These are phyloP conservation scores for Boechera divaricarpa DNA, from an alignment of 345 rosid species.

Conservation along the genomic window DNA sequence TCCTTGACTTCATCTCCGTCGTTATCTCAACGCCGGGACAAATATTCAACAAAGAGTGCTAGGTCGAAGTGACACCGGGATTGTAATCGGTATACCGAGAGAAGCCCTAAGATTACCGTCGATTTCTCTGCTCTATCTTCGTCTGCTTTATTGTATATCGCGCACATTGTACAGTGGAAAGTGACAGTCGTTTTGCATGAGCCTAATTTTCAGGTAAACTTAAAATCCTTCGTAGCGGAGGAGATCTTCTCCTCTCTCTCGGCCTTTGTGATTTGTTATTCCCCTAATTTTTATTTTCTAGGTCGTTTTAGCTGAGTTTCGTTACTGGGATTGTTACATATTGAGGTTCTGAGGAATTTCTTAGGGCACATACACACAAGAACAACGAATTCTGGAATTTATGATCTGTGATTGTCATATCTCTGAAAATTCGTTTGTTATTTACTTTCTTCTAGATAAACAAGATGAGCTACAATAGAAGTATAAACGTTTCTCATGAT, in stretches of 20 bases:
- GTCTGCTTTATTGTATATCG: neutral
- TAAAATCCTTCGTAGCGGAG: neutral
- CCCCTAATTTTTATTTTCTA: constrained; percentile 22
- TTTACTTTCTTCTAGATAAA: constrained; percentile 10
- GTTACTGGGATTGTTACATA: neutral
- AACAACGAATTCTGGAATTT: neutral
- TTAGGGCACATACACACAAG: neutral
- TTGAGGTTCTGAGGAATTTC: neutral
- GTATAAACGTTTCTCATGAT: constrained; percentile 45
- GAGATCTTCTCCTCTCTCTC: constrained; percentile 17
- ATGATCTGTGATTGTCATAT: constrained; percentile 22
- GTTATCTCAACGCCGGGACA: neutral
- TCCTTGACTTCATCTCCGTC: neutral
- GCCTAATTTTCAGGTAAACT: constrained; percentile 24
- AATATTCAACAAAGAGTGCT: neutral
- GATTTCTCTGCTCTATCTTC: constrained; percentile 2
- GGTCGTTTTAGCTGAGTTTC: constrained; percentile 1
- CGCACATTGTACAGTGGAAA: constrained; percentile 18
- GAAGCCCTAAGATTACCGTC: constrained; percentile 25
- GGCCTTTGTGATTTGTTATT: constrained; percentile 15
- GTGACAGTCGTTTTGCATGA: constrained; percentile 23
- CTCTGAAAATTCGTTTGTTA: constrained; percentile 24
- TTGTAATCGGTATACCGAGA: neutral
- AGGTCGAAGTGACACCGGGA: constrained; percentile 21
- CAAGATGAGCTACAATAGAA: constrained; percentile 47